phyloP scores from a whole-genome alignment of 371 early-diverging fungal species.

The Syncephalastrum monosporum region DNA sequence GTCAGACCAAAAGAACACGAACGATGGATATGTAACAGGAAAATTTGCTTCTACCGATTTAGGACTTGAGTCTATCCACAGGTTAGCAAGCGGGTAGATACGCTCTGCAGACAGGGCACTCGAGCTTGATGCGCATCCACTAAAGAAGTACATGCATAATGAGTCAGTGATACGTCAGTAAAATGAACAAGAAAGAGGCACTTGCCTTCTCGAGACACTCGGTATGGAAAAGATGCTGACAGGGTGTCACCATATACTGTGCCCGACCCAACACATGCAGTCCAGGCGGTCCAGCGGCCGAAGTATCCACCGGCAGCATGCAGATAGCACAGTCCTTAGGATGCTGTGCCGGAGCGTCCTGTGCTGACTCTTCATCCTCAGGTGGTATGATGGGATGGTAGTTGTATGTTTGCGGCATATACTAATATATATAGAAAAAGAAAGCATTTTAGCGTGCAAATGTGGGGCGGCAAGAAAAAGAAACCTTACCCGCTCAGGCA shows the following conservation, averaged over 20 bases:
- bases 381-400: constrained; percentile 65
- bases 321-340: constrained; percentile 77
- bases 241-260: constrained; percentile 82
- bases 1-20: no score
- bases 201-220: constrained; percentile 70
- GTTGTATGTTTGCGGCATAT: constrained; percentile 70
- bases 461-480: background rate
- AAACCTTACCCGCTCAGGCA: constrained; percentile 61
- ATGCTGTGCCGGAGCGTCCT: constrained; percentile 8
- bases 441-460: background rate
- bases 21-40: no score
- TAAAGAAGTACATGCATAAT: constrained; percentile 12
- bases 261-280: constrained; percentile 53
- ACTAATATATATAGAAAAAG: constrained; percentile 21
- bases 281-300: constrained; percentile 34
- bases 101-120: constrained; percentile 73
- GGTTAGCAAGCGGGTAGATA: constrained; percentile 58
- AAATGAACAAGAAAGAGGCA: background rate
- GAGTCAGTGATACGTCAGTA: background rate
- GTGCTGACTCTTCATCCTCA: constrained; percentile 44
- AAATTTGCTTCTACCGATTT: background rate
- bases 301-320: constrained; percentile 61
- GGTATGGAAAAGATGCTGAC: constrained; percentile 80
- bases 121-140: constrained; percentile 87
- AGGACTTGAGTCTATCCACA: background rate